These are phyloP conservation scores for Claviceps lovelessii DNA, from an alignment of 2,329 filamentous ascomycete genomes.

Conservation along the genomic window DNA sequence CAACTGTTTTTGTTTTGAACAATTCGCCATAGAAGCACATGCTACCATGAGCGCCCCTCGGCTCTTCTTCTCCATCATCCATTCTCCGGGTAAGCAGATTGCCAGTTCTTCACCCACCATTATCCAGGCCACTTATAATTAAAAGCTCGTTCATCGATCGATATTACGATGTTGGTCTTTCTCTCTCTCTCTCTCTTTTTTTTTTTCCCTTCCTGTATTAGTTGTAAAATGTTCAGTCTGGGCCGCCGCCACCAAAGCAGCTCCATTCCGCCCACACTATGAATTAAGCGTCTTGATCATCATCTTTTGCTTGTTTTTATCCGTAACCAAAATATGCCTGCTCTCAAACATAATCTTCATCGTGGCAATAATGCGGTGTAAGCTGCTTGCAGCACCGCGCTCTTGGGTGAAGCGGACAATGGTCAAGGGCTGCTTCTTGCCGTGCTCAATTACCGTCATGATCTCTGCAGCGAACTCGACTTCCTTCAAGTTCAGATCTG, in stretches of 20 bases:
- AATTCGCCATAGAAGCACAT: constrained; percentile 1
- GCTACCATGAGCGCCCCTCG: background rate
- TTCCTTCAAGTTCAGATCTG: constrained; percentile 68
- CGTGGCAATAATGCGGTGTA: constrained; percentile 68
- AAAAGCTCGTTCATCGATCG: background rate
- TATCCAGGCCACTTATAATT: background rate
- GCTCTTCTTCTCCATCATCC: background rate
- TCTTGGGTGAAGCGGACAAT: constrained; percentile 81
- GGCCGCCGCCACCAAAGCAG: background rate
- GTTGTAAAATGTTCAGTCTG: background rate
- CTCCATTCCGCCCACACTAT: constrained; percentile 15
- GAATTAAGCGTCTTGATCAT: constrained; percentile 56
- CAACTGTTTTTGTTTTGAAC: background rate
- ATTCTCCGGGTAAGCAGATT: constrained; percentile 1
- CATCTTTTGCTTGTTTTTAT: constrained; percentile 52
- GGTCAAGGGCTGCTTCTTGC: constrained; percentile 59
- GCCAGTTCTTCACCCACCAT: background rate
- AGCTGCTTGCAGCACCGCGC: constrained; percentile 79
- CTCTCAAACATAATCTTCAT: constrained; percentile 54
- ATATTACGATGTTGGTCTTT: background rate
- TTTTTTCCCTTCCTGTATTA: background rate
- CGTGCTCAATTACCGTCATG: constrained; percentile 79
- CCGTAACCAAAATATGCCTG: constrained; percentile 53
- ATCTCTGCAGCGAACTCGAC: constrained; percentile 81
- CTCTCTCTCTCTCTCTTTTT: background rate